Percentiles rank a stretch among this genome's conserved stretches.
Evolutionary conservation across 2,329 filamentous ascomycete species (phyloP).

Genomic region (Orbilia javanica): DNA sequence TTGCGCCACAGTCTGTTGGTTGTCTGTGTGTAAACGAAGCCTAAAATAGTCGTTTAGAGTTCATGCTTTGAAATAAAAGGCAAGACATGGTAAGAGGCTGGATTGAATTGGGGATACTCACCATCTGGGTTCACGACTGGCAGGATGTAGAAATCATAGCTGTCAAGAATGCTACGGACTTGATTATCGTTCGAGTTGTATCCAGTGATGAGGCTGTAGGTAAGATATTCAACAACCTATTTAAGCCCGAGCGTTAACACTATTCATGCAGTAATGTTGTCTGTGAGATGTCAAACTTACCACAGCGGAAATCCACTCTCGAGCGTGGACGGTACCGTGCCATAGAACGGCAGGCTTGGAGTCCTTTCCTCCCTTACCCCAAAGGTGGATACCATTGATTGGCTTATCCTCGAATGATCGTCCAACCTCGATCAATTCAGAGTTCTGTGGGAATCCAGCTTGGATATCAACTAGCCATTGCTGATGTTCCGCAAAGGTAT

Average conservation of each 20-base stretch:
- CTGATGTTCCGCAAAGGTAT: conserved; percentile 69
- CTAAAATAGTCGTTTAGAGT: conserved; percentile 3
- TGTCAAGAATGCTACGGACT: conserved; percentile 67
- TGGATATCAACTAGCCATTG: conserved; percentile 69
- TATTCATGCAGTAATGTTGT: too few relatives aligned
- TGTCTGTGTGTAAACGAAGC: conserved; percentile 73
- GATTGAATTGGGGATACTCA: not conserved
- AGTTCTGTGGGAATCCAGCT: conserved; percentile 67
- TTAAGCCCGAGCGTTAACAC: too few relatives aligned
- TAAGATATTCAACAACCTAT: conserved; percentile 69
- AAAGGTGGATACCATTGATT: conserved; percentile 69
- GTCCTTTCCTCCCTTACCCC: conserved; percentile 64
- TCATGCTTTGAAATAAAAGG: not conserved
- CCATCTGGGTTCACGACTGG: conserved; percentile 74
- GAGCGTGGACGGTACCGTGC: conserved; percentile 73
- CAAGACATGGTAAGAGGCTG: not conserved
- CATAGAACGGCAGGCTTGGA: conserved; percentile 68
- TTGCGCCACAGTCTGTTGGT: conserved; percentile 74
- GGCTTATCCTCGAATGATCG: conserved; percentile 67
- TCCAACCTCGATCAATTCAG: conserved; percentile 69
- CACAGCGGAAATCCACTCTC: conserved; percentile 72
- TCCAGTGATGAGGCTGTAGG: conserved; percentile 69
- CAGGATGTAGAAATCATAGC: conserved; percentile 76
- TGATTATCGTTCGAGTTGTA: conserved; percentile 61
- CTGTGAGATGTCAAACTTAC: not conserved